phyloP scores from a whole-genome alignment of 495 filamentous ascomycete species.

The Thermothielavioides terrestris region DNA sequence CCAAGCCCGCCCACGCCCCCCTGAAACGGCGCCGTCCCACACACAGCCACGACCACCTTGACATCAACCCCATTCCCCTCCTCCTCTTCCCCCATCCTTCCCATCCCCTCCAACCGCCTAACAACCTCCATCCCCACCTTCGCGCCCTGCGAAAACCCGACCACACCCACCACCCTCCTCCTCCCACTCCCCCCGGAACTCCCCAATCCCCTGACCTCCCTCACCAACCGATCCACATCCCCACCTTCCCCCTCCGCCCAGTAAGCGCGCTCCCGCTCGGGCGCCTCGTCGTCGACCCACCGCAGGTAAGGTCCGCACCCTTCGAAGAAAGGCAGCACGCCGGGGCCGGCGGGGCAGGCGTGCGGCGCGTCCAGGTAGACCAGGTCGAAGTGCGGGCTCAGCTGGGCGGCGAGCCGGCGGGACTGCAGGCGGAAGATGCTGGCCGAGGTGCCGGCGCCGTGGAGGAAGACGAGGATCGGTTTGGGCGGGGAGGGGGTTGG shows the following conservation, averaged over 20 bases:
- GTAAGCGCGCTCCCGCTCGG: constrained; percentile 3
- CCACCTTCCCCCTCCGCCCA: background rate
- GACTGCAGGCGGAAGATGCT: constrained; percentile 24
- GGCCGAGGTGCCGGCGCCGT: constrained; percentile 20
- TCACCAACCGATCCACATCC: constrained; percentile 4
- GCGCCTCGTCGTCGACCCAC: constrained; percentile 15
- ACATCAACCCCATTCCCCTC: too few relatives aligned
- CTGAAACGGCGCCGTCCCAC: constrained; percentile 21
- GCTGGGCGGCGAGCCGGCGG: constrained; percentile 14
- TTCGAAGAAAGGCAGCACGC: constrained; percentile 22
- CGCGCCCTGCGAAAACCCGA: constrained; percentile 26
- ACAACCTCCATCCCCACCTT: constrained; percentile 20
- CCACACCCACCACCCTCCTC: constrained; percentile 15
- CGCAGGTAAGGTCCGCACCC: constrained; percentile 16
- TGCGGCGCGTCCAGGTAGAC: constrained; percentile 15
- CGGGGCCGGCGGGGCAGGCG: constrained; percentile 13
- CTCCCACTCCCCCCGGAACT: background rate
- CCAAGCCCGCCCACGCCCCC: too few relatives aligned
- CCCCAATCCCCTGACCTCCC: background rate
- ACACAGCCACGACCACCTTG: constrained; percentile 15
- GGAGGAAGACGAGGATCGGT: constrained; percentile 23
- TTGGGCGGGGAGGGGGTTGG: too few relatives aligned
- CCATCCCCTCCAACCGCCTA: constrained; percentile 12
- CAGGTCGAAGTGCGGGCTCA: constrained; percentile 19
- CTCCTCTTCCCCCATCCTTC: background rate